These are phyloP conservation scores for Coniophora puteana DNA, from an alignment of 1,284 basidiomycete species.

Conservation along the genomic window DNA sequence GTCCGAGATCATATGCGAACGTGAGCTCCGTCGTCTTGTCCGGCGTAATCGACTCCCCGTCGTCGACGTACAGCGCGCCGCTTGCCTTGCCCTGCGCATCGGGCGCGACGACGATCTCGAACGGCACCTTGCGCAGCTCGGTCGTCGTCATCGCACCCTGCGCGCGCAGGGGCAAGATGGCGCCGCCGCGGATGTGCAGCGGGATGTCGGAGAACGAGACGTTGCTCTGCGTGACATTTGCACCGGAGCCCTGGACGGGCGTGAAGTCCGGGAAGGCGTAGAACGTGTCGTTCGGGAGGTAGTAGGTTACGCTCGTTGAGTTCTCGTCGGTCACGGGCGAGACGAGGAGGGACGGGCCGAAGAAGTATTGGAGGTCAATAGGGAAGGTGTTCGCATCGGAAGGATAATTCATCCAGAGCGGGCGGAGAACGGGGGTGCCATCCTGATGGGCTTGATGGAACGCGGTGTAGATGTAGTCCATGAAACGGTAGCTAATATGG, in stretches of 20 bases:
- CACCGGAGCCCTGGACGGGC: conserved; percentile 43
- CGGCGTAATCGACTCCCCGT: conserved; percentile 54
- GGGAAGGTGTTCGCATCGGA: conserved; percentile 52
- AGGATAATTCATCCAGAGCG: conserved; percentile 65
- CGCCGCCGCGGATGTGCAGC: conserved; percentile 57
- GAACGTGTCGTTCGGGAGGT: conserved; percentile 62
- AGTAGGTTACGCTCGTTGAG: conserved; percentile 54
- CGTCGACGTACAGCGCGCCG: conserved; percentile 58
- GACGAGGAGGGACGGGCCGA: conserved; percentile 61
- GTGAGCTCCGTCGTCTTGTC: conserved; percentile 38
- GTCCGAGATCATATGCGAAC: conserved; percentile 40
- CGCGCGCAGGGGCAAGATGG: conserved; percentile 51
- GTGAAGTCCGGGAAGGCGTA: conserved; percentile 58
- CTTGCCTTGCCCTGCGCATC: conserved; percentile 41
- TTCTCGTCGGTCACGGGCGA: conserved; percentile 65
- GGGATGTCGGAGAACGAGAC: conserved; percentile 58
- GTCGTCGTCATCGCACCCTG: conserved; percentile 57
- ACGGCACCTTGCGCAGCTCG: conserved; percentile 50
- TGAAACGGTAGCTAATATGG: conserved; percentile 49
- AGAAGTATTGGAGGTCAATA: conserved; percentile 69
- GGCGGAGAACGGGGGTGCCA: conserved; percentile 59
- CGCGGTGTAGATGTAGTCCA: conserved; percentile 73
- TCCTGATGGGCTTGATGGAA: conserved; percentile 57
- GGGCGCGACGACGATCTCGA: conserved; percentile 61
- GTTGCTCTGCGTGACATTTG: conserved; percentile 42